Conservation (phyloP, 768 basidiomycete species). For the Leccinum arenicola region DNA sequence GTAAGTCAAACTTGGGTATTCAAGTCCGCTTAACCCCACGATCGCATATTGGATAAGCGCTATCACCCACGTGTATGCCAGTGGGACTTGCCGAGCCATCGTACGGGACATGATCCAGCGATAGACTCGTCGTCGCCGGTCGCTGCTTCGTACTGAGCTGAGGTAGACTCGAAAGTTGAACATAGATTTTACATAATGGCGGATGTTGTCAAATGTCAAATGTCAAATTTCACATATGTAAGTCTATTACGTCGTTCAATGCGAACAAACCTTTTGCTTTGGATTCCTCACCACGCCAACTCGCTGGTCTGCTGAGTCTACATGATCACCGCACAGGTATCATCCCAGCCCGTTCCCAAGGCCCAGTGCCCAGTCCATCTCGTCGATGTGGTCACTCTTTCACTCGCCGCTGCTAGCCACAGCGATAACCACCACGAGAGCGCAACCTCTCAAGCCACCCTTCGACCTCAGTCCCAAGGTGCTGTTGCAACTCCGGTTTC, state of each 20-base stretch:
- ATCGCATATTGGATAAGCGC: no score
- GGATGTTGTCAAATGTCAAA: not conserved
- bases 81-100: no score
- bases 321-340: slow-evolving; percentile 13
- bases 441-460: not conserved
- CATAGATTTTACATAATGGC: no score
- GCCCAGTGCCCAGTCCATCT: slow-evolving; percentile 4
- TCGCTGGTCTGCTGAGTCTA: not conserved
- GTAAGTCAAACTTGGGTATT: no score
- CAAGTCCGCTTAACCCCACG: not conserved
- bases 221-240: not conserved
- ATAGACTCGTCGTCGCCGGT: no score
- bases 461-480: not conserved
- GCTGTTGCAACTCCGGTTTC: not conserved
- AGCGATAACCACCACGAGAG: not conserved
- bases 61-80: no score
- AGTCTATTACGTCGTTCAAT: not conserved
- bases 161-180: no score
- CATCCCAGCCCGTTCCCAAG: not conserved
- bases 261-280: no score
- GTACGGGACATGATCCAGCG: no score
- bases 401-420: slow-evolving; percentile 2
- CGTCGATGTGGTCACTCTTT: slow-evolving; percentile 6
- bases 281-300: not conserved
- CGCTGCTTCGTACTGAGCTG: no score